These are phyloP conservation scores for Neurospora terricola DNA, from an alignment of 495 filamentous ascomycete genomes.

Conservation along the genomic window DNA sequence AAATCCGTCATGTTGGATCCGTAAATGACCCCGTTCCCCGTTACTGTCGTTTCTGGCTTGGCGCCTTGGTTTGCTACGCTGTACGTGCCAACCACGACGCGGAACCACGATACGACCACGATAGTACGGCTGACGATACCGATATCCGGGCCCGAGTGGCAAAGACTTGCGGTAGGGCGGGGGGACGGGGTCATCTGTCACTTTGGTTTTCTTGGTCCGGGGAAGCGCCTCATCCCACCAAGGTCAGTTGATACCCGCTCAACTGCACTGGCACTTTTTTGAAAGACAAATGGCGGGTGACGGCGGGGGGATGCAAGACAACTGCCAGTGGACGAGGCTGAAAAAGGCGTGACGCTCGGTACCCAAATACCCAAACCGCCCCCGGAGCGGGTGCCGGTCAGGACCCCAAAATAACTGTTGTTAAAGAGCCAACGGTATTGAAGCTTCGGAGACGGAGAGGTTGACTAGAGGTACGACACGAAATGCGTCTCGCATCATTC, in stretches of 20 bases:
- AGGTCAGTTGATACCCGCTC: not conserved
- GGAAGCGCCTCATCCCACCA: not conserved
- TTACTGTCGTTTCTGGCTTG: not conserved
- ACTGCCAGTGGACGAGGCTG: not conserved
- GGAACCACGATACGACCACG: not conserved
- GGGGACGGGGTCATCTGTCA: not conserved
- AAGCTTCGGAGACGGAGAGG: not conserved
- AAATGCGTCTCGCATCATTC: not conserved
- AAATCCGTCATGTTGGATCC: not conserved
- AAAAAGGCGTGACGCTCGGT: not conserved
- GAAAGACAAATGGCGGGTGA: not conserved
- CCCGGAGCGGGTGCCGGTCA: not conserved
- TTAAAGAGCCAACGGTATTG: not conserved
- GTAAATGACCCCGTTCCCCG: not conserved
- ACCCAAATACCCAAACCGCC: not conserved
- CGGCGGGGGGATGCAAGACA: not conserved
- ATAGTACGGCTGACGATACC: not conserved
- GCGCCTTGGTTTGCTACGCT: not conserved
- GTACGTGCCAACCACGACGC: not conserved
- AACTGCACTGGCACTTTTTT: not conserved
- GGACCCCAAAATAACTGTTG: not conserved
- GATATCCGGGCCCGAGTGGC: not conserved
- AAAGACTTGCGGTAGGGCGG: not conserved
- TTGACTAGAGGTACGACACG: not conserved
- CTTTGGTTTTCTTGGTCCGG: not conserved